Conservation (phyloP, 257 asterid species). For the Jacaranda copaia region DNA sequence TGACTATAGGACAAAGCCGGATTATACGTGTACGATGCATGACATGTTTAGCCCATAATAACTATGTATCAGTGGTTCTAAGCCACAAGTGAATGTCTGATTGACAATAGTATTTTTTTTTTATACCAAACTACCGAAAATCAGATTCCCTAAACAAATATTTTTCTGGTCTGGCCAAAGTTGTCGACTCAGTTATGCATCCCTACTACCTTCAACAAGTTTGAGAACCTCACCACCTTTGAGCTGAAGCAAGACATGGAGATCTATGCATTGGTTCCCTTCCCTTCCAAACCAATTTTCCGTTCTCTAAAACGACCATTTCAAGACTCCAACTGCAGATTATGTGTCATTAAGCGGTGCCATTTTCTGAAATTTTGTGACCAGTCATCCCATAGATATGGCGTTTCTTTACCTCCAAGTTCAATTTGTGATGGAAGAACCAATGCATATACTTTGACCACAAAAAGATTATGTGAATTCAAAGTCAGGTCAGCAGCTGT, state of each 20-base stretch:
- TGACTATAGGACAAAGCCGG: neutral
- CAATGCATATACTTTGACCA: constrained; percentile 17
- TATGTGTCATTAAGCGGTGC: constrained; percentile 9
- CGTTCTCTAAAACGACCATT: constrained; percentile 37
- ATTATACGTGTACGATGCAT: constrained; percentile 15
- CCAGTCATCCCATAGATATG: constrained; percentile 13
- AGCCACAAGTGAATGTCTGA: constrained; percentile 32
- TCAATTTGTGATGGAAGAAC: constrained; percentile 5
- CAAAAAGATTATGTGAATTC: constrained; percentile 36
- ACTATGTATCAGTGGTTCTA: constrained; percentile 18
- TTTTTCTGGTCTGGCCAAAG: neutral
- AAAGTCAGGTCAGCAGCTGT: constrained; percentile 55
- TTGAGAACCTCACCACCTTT: neutral
- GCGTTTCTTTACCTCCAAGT: constrained; percentile 24
- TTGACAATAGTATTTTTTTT: neutral
- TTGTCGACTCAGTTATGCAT: neutral
- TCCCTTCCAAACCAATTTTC: constrained; percentile 53
- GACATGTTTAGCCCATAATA: neutral
- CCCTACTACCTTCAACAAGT: constrained; percentile 13
- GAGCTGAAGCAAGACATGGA: constrained; percentile 48
- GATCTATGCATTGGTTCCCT: constrained; percentile 51
- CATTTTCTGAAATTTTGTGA: constrained; percentile 25
- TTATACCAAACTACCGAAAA: neutral
- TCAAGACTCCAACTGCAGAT: constrained; percentile 23
- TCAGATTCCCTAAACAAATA: neutral